phyloP scores from a whole-genome alignment of 2,329 filamentous ascomycete genomes.

The Mollisiaceae sp. region DNA sequence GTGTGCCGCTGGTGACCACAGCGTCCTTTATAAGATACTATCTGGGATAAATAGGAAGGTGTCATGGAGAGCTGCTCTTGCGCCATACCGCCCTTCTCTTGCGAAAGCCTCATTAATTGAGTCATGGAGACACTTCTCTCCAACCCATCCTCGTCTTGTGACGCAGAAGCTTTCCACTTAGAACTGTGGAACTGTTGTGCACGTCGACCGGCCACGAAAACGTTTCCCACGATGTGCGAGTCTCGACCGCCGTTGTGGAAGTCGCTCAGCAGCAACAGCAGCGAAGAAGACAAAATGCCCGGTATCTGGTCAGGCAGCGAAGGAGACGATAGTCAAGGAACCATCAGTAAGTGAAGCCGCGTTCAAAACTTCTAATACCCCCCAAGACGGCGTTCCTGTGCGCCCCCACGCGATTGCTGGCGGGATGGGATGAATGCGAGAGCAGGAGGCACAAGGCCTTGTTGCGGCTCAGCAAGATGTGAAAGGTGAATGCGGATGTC shows the following conservation, averaged over 20 bases:
- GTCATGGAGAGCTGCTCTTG: constrained; percentile 23
- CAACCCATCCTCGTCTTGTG: constrained; percentile 6
- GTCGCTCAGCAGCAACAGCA: constrained; percentile 1
- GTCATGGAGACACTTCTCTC: constrained; percentile 8
- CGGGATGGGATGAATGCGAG: background rate
- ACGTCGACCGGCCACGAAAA: constrained; percentile 11
- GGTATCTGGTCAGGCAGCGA: constrained; percentile 16
- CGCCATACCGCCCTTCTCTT: constrained; percentile 20
- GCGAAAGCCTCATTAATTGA: constrained; percentile 10
- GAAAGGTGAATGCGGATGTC: constrained; percentile 2
- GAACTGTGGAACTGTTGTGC: constrained; percentile 31
- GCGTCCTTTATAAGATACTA: too few species aligned
- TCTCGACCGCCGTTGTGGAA: background rate
- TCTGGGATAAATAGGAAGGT: constrained; percentile 24
- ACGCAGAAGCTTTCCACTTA: constrained; percentile 16
- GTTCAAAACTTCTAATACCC: background rate
- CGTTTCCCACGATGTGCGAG: constrained; percentile 23
- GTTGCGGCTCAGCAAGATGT: constrained; percentile 1
- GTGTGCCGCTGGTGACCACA: background rate
- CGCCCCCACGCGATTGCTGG: background rate
- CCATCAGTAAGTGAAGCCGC: constrained; percentile 13
- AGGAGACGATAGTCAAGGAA: constrained; percentile 19
- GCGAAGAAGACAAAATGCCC: constrained; percentile 8
- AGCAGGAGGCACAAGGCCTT: background rate
- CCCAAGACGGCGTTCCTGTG: constrained; percentile 4